Evolutionary conservation across 768 basidiomycete species (phyloP).

Genomic region (Boletus reticulatus): DNA sequence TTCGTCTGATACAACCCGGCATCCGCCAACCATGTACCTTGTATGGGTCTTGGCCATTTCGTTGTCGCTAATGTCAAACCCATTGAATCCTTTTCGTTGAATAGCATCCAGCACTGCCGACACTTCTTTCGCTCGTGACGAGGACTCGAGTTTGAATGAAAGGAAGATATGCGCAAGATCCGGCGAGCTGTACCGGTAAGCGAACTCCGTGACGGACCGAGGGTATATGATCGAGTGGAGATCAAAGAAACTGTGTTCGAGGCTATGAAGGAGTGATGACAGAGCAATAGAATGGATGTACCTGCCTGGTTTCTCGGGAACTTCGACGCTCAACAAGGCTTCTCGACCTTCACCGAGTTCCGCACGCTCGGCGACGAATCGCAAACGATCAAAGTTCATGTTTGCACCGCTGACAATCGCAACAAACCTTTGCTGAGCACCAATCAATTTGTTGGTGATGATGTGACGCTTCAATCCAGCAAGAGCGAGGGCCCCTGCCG

Average conservation of each 20-base stretch:
- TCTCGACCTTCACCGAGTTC: conserved; percentile 96
- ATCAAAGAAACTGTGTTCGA: conserved; percentile 67
- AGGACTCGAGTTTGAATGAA: conserved; percentile 78
- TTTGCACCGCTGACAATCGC: conserved; percentile 95
- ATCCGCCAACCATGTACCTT: conserved; percentile 93
- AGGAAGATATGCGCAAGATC: conserved; percentile 82
- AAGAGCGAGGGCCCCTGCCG: conserved; percentile 89
- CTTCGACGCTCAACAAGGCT: conserved; percentile 89
- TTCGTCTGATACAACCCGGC: conserved; percentile 74
- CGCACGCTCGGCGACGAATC: conserved; percentile 98
- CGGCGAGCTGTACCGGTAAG: conserved; percentile 82
- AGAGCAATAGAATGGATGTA: conserved; percentile 29
- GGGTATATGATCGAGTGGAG: conserved; percentile 88
- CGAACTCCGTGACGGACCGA: conserved; percentile 91
- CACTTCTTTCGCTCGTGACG: conserved; percentile 57
- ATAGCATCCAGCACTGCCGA: conserved; percentile 60
- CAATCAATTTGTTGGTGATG: conserved; percentile 72
- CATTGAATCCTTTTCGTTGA: conserved; percentile 71
- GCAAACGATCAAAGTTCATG: conserved; percentile 96
- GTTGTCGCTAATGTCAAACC: conserved; percentile 88
- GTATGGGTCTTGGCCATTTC: conserved; percentile 95
- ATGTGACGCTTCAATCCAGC: conserved; percentile 93
- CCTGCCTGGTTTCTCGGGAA: conserved; percentile 93
- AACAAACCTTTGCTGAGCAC: conserved; percentile 84
- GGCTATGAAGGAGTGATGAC: not conserved